A percentile compares a stretch with the other conserved stretches of the same genome.
These are phyloP conservation scores for Cladosporium sp. DNA, from an alignment of 2,329 filamentous ascomycete species.

Conservation along the genomic window DNA sequence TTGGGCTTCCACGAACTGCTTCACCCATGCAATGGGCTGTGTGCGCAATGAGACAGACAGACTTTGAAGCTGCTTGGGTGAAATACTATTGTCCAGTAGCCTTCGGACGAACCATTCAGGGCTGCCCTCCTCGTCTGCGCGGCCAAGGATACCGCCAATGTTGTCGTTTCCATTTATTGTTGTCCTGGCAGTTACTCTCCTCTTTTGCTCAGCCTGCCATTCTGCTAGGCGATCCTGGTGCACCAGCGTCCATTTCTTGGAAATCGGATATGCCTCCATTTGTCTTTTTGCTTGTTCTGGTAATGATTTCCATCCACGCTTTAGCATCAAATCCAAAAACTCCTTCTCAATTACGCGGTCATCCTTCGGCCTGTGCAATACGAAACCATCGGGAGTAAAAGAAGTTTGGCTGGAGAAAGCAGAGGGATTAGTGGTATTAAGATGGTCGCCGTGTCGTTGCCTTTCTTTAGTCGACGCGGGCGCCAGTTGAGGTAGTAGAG, in stretches of 20 bases:
- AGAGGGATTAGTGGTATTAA: slow-evolving; percentile 46
- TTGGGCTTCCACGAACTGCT: slow-evolving; percentile 93
- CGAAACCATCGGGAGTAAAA: slow-evolving; percentile 54
- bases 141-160: slow-evolving; percentile 62
- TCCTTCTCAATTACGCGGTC: slow-evolving; percentile 85
- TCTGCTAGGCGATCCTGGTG: slow-evolving; percentile 93
- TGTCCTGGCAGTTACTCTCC: slow-evolving; percentile 69
- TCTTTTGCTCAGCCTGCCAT: slow-evolving; percentile 91
- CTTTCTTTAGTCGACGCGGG: slow-evolving; percentile 42
- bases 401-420: slow-evolving; percentile 51
- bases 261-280: slow-evolving; percentile 91
- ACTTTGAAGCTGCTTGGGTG: slow-evolving; percentile 86
- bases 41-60: slow-evolving; percentile 92
- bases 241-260: slow-evolving; percentile 97
- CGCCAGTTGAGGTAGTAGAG: slow-evolving; percentile 41
- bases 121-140: slow-evolving; percentile 90
- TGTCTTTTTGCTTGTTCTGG: slow-evolving; percentile 92
- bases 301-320: slow-evolving; percentile 94
- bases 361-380: slow-evolving; percentile 73
- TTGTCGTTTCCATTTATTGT: slow-evolving; percentile 60
- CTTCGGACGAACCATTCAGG: slow-evolving; percentile 98
- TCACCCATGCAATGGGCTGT: slow-evolving; percentile 96
- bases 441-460: slow-evolving; percentile 38
- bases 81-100: slow-evolving; percentile 93
- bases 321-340: slow-evolving; percentile 93